Evolutionary conservation across 208 protist species (phyloP).

Genomic region (Acanthamoeba triangularis): DNA sequence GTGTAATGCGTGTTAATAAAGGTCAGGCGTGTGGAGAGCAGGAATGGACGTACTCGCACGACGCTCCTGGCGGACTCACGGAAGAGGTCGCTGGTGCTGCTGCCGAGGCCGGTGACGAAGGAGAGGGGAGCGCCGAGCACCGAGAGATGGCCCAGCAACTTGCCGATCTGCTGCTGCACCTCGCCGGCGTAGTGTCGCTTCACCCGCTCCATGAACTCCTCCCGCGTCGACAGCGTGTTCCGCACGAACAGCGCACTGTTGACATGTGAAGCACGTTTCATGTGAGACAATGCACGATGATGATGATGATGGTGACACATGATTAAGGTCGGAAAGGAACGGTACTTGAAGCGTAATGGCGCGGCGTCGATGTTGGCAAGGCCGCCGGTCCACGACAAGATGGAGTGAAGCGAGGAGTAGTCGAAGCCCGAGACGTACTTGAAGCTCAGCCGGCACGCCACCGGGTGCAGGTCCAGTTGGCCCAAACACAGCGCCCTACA

Average conservation of each 20-base stretch:
- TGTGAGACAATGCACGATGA: too few relatives aligned
- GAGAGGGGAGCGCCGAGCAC: conserved; percentile 10
- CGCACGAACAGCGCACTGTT: background rate
- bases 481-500: background rate
- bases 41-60: background rate
- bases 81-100: background rate
- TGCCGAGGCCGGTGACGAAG: background rate
- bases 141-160: conserved; percentile 1
- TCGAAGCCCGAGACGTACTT: conserved; percentile 34
- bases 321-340: background rate
- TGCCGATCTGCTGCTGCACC: conserved; percentile 21
- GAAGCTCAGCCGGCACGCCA: conserved; percentile 25
- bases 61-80: background rate
- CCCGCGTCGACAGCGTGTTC: background rate
- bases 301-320: background rate
- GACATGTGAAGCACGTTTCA: background rate
- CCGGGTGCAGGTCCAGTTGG: background rate
- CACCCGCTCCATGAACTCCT: background rate
- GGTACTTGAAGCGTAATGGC: background rate
- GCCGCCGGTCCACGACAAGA: conserved; percentile 8
- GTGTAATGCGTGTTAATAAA: background rate
- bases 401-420: conserved; percentile 39
- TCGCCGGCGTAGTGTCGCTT: conserved; percentile 7
- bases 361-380: conserved; percentile 5
- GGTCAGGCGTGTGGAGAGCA: background rate